phyloP scores from a whole-genome alignment of 2,329 filamentous ascomycete genomes.

The Hymenoscyphus infarciens region DNA sequence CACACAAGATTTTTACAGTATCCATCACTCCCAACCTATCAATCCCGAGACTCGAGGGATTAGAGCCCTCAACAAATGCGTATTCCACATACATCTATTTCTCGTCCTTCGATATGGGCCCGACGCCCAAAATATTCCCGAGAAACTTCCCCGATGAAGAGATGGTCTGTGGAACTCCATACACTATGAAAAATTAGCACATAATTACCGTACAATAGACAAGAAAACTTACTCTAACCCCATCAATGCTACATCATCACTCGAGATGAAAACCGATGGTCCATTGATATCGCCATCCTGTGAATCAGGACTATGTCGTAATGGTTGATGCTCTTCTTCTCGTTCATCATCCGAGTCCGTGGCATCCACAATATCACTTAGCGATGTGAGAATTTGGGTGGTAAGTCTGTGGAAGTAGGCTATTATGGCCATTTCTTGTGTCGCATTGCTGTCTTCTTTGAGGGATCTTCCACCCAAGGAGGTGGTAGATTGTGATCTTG shows the following conservation, averaged over 20 bases:
- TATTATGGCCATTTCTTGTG: conserved; percentile 65
- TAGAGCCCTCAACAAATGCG: conserved; percentile 54
- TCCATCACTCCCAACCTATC: no score
- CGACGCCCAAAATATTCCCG: conserved; percentile 62
- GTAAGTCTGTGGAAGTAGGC: conserved; percentile 80
- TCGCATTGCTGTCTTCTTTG: conserved; percentile 39
- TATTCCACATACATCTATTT: conserved; percentile 72
- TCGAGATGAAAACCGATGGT: conserved; percentile 51
- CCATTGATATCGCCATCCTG: conserved; percentile 31
- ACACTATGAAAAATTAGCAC: conserved; percentile 34
- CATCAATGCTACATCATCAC: conserved; percentile 65
- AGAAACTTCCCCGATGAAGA: conserved; percentile 62
- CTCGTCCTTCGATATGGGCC: conserved; percentile 62
- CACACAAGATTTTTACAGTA: no score
- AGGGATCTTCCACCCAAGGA: conserved; percentile 10
- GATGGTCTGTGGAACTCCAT: conserved; percentile 69
- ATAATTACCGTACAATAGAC: not conserved
- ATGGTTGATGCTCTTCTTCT: conserved; percentile 34
- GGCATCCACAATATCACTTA: conserved; percentile 58
- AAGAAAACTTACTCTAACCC: conserved; percentile 56
- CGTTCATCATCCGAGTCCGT: conserved; percentile 36
- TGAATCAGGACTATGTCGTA: conserved; percentile 57
- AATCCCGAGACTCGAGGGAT: no score
- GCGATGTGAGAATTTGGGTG: conserved; percentile 56
- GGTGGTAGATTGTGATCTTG: conserved; percentile 41